Conservation (phyloP, 2,329 filamentous ascomycete genomes). For the Diplodia scrobiculata region DNA sequence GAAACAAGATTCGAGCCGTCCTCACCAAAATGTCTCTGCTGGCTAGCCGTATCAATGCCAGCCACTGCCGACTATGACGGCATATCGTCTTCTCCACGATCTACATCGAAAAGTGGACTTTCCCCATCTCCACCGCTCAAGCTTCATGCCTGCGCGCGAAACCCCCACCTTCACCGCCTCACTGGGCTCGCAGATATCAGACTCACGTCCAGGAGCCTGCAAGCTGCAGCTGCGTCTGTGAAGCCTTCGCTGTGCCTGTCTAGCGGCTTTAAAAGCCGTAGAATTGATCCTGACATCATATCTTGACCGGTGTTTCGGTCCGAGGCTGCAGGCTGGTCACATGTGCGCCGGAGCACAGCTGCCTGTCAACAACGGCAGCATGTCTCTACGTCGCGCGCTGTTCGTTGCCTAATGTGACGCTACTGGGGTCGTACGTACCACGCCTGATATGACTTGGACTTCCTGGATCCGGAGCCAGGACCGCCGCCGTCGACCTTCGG, state of each 20-base stretch:
- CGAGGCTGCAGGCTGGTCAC: background rate
- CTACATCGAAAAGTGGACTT: slow-evolving; percentile 20
- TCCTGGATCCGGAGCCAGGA: background rate
- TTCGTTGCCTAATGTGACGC: background rate
- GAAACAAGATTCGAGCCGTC: slow-evolving; percentile 1
- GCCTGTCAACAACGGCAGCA: background rate
- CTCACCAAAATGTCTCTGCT: background rate
- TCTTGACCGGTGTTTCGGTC: slow-evolving; percentile 10
- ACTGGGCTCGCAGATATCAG: background rate
- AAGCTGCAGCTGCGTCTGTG: background rate
- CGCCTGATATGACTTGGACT: background rate
- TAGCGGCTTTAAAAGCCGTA: background rate
- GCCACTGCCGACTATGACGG: slow-evolving; percentile 1
- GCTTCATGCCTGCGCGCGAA: slow-evolving; percentile 16
- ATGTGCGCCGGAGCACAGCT: background rate
- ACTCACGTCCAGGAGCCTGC: background rate
- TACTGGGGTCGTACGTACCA: background rate
- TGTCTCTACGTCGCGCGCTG: background rate
- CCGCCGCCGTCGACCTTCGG: background rate
- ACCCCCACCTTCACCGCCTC: background rate
- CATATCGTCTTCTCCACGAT: slow-evolving; percentile 4
- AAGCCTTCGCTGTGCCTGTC: background rate
- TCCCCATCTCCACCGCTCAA: slow-evolving; percentile 23
- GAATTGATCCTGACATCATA: background rate
- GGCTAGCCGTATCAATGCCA: background rate